Base-by-base conservation (phyloP, 345 rosid species). In the Conringia planisiliqua region DNA sequence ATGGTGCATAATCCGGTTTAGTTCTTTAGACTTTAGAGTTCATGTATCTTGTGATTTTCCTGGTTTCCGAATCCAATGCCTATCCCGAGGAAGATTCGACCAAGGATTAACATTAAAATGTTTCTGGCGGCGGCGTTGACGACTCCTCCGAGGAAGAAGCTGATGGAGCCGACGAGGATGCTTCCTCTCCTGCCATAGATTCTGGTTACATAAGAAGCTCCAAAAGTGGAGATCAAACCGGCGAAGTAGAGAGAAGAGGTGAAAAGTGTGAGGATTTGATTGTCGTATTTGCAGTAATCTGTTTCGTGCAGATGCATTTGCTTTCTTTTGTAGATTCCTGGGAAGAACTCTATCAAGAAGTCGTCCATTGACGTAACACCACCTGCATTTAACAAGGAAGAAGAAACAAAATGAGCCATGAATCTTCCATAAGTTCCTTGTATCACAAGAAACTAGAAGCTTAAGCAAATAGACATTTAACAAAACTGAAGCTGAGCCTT, bases 281-380 rank as follows among this genome's bases (percentile, higher is more conserved):
- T 83, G 70, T 91, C 98, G 59, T 89, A 91, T 80, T 94, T 94
- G 70, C 96, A 91, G 86, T 94, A 94, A 76, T 94, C 96, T 11
- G 96, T 94, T 81, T 94, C 98, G 0, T 73, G 38, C 8, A 89
- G 79, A 67, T 88, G 88, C 30, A 10, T 68, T 67, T 94, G 94
- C 79, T 94, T 73, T 24, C 94, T 85, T 50, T 68, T 73, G 77
- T 86, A 89, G 59, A 91, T 87, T 9, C 30, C 60, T 0, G 97
- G 97, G 81, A 91, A 91, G 60, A 91, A 89, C 0, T 85, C 86
- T 61, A 70, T 88, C 86, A 94, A 78, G 87, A 94, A 94, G 85
- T 94, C 97, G 52, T 91, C 97, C 98, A 94, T 94, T 66, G 93
- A 91, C 74, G 97, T 94, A 55, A 94, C 98, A 30, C 96, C 98